These are phyloP conservation scores for Phytopythium kandeliae DNA, from an alignment of 352 stramenopile genomes.

Conservation along the genomic window DNA sequence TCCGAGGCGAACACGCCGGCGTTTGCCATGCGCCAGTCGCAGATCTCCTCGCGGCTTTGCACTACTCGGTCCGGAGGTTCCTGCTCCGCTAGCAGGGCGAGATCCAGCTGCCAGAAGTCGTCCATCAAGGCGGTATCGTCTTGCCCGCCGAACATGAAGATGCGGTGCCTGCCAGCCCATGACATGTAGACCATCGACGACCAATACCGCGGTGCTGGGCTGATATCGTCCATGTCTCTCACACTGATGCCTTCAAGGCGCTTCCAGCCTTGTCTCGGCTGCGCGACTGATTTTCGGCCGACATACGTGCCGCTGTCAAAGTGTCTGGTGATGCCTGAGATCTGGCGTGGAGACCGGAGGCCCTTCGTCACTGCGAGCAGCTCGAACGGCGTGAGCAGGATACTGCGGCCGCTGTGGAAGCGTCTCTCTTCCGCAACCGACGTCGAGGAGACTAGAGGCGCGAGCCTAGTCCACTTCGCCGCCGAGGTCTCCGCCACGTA, in stretches of 20 bases:
- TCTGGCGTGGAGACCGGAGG: constrained; percentile 14
- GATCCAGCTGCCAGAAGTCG: constrained; percentile 55
- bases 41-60: constrained; percentile 17
- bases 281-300: constrained; percentile 28
- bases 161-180: constrained; percentile 8
- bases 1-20: constrained; percentile 14
- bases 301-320: constrained; percentile 28
- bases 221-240: constrained; percentile 1
- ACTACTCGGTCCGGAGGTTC: constrained; percentile 15
- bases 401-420: constrained; percentile 6
- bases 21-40: constrained; percentile 45
- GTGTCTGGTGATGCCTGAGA: constrained; percentile 9
- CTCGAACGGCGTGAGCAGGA: constrained; percentile 36
- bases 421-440: constrained; percentile 9
- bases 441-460: constrained; percentile 9
- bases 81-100: constrained; percentile 29
- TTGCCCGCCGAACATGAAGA: constrained; percentile 65
- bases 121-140: constrained; percentile 53
- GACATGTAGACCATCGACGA: constrained; percentile 9
- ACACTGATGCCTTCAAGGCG: constrained; percentile 8
- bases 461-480: constrained; percentile 38
- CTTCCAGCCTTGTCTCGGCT: constrained; percentile 35
- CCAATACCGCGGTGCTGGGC: constrained; percentile 35
- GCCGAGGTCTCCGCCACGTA: constrained; percentile 21
- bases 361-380: constrained; percentile 34